Evolutionary conservation across 495 filamentous ascomycete species (phyloP), one percentile per base, ranked within the genome.

Genomic region (Amorphotheca resinae): DNA sequence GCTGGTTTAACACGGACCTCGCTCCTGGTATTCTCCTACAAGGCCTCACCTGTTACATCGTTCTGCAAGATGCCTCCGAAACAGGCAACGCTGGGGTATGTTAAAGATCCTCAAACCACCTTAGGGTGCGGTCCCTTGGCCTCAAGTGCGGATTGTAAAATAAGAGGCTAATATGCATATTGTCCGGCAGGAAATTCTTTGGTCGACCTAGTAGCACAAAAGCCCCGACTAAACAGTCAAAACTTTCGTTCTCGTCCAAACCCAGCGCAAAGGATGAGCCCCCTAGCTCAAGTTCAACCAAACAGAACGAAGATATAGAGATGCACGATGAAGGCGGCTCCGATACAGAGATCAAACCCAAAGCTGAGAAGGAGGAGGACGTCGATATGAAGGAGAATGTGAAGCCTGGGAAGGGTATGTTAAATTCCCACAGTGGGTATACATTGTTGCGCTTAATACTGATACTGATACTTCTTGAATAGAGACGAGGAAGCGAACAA

Each of bases 21-120:
- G 18, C 23, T 45, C 12, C n/a, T n/a, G n/a, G n/a, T n/a, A n/a
- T n/a, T n/a, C n/a, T n/a, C n/a, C n/a, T n/a, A n/a, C n/a, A n/a
- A n/a, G n/a, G n/a, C 7, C 9, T 17, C 36, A 22, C 23, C 42
- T 9, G 12, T 42, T 15, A 42, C 41, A 41, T 14, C 41, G 15
- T 42, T 51, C 26, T 33, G 8, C 42, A 65, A 40, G 15, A 73
- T 74, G 72, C 54, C 69, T 48, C 65, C 69, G 12, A 94, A 87
- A 59, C 89, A 96, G 70, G 76, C 82, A 54, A 95, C 87, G 30
- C 62, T 96, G 57, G 86, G 86, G 89, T 96, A 95, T 68, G 89
- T 93, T 34, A 79, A 73, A 59, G 68, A 79, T 44, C 70, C 74
- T 41, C 87, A 95, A 65, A 72, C 75, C 53, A 93, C 82, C 43